Evolutionary conservation across 306 rosid genomes (phyloP), one percentile per base, ranked within the genome.

Genomic region (Echinosophora koreensis): DNA sequence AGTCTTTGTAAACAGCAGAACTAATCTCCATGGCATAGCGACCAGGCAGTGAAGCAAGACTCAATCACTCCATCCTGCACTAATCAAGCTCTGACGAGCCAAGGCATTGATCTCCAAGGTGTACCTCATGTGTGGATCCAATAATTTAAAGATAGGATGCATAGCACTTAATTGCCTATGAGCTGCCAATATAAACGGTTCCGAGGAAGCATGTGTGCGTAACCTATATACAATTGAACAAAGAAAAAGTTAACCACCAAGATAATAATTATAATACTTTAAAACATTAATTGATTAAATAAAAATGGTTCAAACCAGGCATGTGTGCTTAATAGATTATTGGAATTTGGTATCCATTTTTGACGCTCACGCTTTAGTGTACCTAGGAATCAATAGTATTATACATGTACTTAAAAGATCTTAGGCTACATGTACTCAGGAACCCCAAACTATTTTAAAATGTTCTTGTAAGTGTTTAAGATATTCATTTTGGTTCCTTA

Each of bases 111-210:
- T 86, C 84, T 92, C 97, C 61, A 95, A 75, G 0, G 97, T 95
- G 68, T 95, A 95, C 76, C 99, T 84, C 99, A 92, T 95, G 85
- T 95, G 99, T 4, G 99, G 99, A 59, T 92, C 97, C 77, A 95
- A 79, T 52, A 95, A 87, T 89, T 92, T 92, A 79, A 63, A 92
- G 7, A 95, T 87, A 0, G 99, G 99, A 77, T 95, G 99, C 96
- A 95, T 80, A 14, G 93, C 93, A 75, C 99, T 95, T 77, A 95
- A 64, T 22, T 95, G 99, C 71, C 99, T 86, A 50, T 95, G 97
- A 46, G 97, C 93, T 2, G 96, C 87, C 86, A 95, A 66, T 38
- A 95, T 90, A 73, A 95, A 95, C 9, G 99, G 97, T 30, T 95
- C 99, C 77, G 83, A 4, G 79, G 59, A 22, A 0, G 97, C 97